Evolutionary conservation across 2,329 filamentous ascomycete genomes (phyloP).

Genomic region (Endoconidiophora laricicola): DNA sequence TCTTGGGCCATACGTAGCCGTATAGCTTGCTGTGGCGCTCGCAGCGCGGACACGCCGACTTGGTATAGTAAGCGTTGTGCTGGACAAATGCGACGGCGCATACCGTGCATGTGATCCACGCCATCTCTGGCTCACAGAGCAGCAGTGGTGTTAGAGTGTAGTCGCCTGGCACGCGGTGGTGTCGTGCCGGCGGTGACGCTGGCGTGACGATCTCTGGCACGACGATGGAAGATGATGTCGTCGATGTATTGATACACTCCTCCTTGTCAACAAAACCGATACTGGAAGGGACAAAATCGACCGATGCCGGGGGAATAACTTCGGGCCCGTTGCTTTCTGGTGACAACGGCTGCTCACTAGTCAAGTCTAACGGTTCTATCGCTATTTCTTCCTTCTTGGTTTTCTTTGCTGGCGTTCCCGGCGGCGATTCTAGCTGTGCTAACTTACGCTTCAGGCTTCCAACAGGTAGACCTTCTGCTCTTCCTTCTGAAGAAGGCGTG

Average conservation of each 20-base stretch:
- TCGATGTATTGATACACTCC: background rate
- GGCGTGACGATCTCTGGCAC: background rate
- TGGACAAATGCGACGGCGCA: constrained; percentile 77
- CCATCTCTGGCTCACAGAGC: constrained; percentile 56
- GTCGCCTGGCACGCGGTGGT: constrained; percentile 48
- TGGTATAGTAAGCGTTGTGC: constrained; percentile 71
- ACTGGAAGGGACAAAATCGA: background rate
- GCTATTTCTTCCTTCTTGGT: constrained; percentile 10
- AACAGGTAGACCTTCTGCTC: background rate
- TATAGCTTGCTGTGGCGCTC: constrained; percentile 93
- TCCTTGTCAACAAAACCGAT: background rate
- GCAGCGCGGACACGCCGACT: constrained; percentile 74
- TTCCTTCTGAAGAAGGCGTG: background rate
- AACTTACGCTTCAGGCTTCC: constrained; percentile 10
- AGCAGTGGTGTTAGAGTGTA: constrained; percentile 69
- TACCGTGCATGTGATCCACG: constrained; percentile 78
- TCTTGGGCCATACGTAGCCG: constrained; percentile 92
- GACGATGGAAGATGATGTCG: no score
- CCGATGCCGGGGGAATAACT: background rate
- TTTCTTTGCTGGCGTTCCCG: constrained; percentile 5
- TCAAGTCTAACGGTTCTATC: background rate
- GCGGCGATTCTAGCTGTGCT: constrained; percentile 2
- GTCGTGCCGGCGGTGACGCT: constrained; percentile 1
- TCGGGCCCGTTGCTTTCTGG: background rate
- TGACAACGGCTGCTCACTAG: background rate